phyloP scores from a whole-genome alignment of 2,329 filamentous ascomycete genomes.

The Colletotrichum phormii region DNA sequence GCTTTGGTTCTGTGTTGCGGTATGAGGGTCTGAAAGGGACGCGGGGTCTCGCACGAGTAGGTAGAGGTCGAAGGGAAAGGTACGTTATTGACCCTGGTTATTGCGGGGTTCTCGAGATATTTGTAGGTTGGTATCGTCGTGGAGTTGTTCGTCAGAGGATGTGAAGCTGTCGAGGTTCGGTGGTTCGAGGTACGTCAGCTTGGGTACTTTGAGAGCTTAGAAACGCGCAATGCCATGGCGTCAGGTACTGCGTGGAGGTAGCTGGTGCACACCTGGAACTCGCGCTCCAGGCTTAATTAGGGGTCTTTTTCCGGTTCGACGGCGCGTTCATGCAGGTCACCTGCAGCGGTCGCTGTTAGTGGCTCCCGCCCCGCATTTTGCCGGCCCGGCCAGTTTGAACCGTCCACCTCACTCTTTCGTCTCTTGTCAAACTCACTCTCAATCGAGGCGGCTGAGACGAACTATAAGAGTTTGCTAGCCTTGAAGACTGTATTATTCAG shows the following conservation, averaged over 20 bases:
- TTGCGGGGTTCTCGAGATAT: neutral
- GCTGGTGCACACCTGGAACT: constrained; percentile 2
- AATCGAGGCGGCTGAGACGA: neutral
- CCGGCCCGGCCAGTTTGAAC: neutral
- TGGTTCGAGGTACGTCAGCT: constrained; percentile 26
- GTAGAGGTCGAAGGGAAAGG: neutral
- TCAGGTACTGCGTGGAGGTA: constrained; percentile 14
- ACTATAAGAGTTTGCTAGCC: neutral
- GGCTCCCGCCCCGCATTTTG: constrained; percentile 21
- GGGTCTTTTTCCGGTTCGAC: constrained; percentile 24
- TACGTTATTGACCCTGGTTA: neutral
- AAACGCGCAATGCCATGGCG: constrained; percentile 32
- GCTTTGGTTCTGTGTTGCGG: neutral
- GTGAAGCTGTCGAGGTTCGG: neutral
- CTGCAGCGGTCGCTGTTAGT: constrained; percentile 23
- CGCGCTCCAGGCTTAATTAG: constrained; percentile 22
- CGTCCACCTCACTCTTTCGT: neutral
- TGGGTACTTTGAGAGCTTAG: constrained; percentile 19
- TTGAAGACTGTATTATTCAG: too few species aligned
- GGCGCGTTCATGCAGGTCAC: constrained; percentile 32
- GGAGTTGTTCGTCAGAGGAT: neutral
- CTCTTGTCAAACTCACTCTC: neutral
- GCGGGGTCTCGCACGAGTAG: neutral
- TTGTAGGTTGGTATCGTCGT: constrained; percentile 8
- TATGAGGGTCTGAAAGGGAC: neutral